Evolutionary conservation across 2,329 filamentous ascomycete genomes (phyloP).

Genomic region (Trichoderma gracile): DNA sequence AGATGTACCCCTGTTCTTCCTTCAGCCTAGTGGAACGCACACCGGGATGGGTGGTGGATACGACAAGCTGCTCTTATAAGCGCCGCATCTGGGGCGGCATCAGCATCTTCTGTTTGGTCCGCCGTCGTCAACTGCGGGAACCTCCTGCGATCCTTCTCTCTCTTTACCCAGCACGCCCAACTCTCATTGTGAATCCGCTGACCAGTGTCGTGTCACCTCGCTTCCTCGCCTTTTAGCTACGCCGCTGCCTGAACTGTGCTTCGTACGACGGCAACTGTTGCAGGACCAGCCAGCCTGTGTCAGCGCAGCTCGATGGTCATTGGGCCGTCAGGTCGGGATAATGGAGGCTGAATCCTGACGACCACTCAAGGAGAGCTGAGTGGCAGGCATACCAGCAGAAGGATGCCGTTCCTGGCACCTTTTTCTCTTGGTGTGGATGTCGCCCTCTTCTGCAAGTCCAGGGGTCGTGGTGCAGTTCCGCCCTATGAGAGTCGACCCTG

Average conservation of each 20-base stretch:
- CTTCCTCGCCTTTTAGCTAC: background rate
- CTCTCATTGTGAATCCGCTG: too few relatives aligned
- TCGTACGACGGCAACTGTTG: background rate
- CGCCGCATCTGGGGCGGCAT: background rate
- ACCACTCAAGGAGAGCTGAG: background rate
- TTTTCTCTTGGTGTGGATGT: background rate
- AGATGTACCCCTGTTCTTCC: background rate
- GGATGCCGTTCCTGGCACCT: constrained; percentile 8
- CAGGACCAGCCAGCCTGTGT: constrained; percentile 3
- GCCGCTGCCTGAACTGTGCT: background rate
- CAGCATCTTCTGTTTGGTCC: background rate
- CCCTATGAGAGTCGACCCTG: background rate
- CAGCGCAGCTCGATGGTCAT: background rate
- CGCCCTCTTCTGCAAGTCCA: background rate
- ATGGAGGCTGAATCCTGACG: background rate
- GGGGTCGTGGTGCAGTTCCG: background rate
- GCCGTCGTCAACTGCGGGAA: background rate
- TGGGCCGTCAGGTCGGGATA: background rate
- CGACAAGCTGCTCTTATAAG: constrained; percentile 6
- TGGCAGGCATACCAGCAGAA: constrained; percentile 13
- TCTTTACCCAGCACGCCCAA: background rate
- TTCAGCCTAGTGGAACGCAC: background rate
- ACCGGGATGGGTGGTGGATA: background rate
- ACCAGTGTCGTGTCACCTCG: background rate
- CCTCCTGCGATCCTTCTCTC: background rate